These are phyloP conservation scores for Zizania latifolia DNA, from an alignment of 176 grass and related monocot genomes.

Conservation along the genomic window DNA sequence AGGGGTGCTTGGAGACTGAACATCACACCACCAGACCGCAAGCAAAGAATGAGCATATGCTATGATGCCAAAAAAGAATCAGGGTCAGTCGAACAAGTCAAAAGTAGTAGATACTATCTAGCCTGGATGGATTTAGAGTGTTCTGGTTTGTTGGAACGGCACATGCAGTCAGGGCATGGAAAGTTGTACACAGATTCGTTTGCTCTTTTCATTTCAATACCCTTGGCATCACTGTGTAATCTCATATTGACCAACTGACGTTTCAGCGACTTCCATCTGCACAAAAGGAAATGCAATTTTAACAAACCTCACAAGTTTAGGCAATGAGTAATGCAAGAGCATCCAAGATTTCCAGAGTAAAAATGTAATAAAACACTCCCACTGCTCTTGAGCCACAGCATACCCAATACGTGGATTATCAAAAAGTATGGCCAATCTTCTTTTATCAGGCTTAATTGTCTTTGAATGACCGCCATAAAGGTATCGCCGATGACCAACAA, in stretches of 20 bases:
- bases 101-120: conserved; percentile 47
- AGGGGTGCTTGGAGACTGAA: conserved; percentile 16
- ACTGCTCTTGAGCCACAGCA: conserved; percentile 15
- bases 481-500: conserved; percentile 89
- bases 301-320: conserved; percentile 7
- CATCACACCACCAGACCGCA: conserved; percentile 43
- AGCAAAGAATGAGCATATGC: conserved; percentile 58
- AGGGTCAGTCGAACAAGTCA: conserved; percentile 44
- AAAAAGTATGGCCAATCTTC: conserved; percentile 88
- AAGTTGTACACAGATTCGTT: conserved; percentile 87
- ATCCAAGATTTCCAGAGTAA: background rate
- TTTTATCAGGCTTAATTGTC: conserved; percentile 97
- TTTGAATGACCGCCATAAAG: conserved; percentile 89
- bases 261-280: conserved; percentile 87
- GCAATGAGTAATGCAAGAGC: background rate
- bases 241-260: conserved; percentile 80
- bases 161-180: conserved; percentile 93
- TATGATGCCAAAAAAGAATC: conserved; percentile 23
- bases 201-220: conserved; percentile 84
- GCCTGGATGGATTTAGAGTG: conserved; percentile 38
- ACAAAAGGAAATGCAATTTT: conserved; percentile 15
- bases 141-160: conserved; percentile 63
- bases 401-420: conserved; percentile 84
- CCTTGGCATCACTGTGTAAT: conserved; percentile 75
- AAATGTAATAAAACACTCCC: background rate